Evolutionary conservation across 768 basidiomycete genomes (phyloP).

Genomic region (Mycena filopes): DNA sequence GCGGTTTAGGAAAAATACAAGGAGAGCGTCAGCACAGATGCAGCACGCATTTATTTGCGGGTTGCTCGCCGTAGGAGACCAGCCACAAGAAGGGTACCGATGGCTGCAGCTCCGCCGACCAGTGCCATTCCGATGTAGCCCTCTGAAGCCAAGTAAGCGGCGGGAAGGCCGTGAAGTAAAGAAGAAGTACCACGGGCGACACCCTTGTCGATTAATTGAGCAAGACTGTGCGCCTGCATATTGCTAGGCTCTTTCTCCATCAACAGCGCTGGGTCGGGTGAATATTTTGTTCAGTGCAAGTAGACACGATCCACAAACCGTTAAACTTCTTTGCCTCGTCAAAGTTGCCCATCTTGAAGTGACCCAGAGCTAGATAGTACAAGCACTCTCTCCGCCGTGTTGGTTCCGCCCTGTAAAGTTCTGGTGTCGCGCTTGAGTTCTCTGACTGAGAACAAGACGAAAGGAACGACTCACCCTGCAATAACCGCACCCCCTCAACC

Average conservation of each 20-base stretch:
- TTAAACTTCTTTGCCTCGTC: conserved; percentile 94
- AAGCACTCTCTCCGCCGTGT: conserved; percentile 91
- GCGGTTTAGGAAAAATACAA: conserved; percentile 11
- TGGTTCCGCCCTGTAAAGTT: conserved; percentile 91
- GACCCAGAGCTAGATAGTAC: conserved; percentile 95
- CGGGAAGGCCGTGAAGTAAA: not conserved
- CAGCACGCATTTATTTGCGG: conserved; percentile 53
- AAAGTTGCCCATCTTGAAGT: conserved; percentile 97
- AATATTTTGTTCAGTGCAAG: conserved; percentile 3
- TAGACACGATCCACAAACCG: conserved; percentile 63
- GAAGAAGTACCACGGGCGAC: conserved; percentile 76
- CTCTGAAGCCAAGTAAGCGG: conserved; percentile 59
- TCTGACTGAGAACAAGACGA: not conserved
- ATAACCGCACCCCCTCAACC: conserved; percentile 88
- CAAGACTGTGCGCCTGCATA: conserved; percentile 89
- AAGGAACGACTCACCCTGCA: conserved; percentile 74
- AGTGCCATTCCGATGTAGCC: conserved; percentile 99
- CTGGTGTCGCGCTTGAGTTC: conserved; percentile 52
- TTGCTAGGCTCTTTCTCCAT: conserved; percentile 94
- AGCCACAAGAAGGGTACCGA: conserved; percentile 81
- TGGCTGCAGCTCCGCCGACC: conserved; percentile 88
- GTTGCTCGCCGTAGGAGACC: conserved; percentile 86
- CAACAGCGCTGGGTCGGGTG: conserved; percentile 68
- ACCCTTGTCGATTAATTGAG: conserved; percentile 85
- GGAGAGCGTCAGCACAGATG: conserved; percentile 27